Conservation (phyloP, 2,329 filamentous ascomycete genomes). For the Exophiala viscosa region DNA sequence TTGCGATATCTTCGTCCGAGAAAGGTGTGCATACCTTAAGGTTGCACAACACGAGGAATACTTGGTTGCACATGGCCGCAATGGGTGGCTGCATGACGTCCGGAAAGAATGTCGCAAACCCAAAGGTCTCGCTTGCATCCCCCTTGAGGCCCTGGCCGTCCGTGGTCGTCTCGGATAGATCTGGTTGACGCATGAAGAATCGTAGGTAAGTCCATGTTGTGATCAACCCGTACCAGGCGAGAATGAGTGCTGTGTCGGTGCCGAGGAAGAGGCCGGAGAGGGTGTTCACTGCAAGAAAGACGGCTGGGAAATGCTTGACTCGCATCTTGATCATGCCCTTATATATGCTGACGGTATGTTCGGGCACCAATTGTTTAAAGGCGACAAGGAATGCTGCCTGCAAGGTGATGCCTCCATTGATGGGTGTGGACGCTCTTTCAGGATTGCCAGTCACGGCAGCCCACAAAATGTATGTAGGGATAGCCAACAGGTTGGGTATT, state of each 20-base stretch:
- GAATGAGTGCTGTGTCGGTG: constrained; percentile 72
- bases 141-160: constrained; percentile 64
- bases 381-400: constrained; percentile 93
- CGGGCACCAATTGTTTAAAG: constrained; percentile 95
- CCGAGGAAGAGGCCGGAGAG: constrained; percentile 62
- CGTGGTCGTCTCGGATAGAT: constrained; percentile 52
- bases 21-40: constrained; percentile 81
- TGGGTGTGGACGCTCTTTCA: constrained; percentile 59
- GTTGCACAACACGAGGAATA: constrained; percentile 72
- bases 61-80: constrained; percentile 64
- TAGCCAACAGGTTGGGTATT: constrained; percentile 74
- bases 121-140: constrained; percentile 93
- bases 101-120: constrained; percentile 94
- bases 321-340: constrained; percentile 83
- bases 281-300: constrained; percentile 68
- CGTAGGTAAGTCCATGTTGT: constrained; percentile 93
- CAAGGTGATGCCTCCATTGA: constrained; percentile 82
- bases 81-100: constrained; percentile 75
- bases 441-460: constrained; percentile 58
- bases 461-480: constrained; percentile 69
- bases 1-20: constrained; percentile 72
- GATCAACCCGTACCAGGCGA: constrained; percentile 76
- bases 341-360: constrained; percentile 93
- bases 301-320: constrained; percentile 75
- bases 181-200: constrained; percentile 75